Base-by-base conservation (phyloP, 331 rosid genomes). In the Saraca asoca region DNA sequence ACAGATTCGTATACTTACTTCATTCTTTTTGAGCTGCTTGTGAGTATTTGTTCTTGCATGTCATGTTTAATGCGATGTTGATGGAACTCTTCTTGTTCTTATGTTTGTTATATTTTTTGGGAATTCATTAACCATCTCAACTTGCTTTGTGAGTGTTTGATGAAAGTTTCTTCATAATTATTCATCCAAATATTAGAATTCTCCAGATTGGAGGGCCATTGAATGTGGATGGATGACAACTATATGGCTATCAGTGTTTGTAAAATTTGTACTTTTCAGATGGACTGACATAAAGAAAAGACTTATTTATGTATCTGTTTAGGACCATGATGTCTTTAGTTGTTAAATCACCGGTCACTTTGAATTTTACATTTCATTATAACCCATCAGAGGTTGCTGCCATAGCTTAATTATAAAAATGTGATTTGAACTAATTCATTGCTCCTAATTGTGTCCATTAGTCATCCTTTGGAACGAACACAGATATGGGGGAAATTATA, bases 321-420 rank as follows among this genome's bases (percentile, higher is more conserved):
- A 16, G 63, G 57, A 52, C 31, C 62, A 69, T 65, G 68, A 45
- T 52, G 68, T 17, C 14, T 35, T 62, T 43, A 70, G 73, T 58
- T 53, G 70, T 59, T 57, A 49, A 45, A 72, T 57, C 5, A 41
- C 44, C 52, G 72, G 66, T 15, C 43, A 31, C 66, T 6, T 50
- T 71, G 53, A 53, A 3, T 24, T 60, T 64, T 69, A 73, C 69
- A 69, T 64, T 64, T 73, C 82, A 77, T 73, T 69, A 1, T 69
- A 76, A 73, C 50, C 62, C 74, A 34, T 69, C 61, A 9, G 46
- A 58, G 19, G 71, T 64, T 77, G 72, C 34, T 73, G 82, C 77
- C 80, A 38, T 20, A 81, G 64, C 75, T 64, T 60, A 48, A 45
- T 69, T 10, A 49, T 54, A 17, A 58, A 71, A 63, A 45, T 56